Evolutionary conservation across 73 alveolate genomes (phyloP).

Genomic region (Tetrahymena thermophila): DNA sequence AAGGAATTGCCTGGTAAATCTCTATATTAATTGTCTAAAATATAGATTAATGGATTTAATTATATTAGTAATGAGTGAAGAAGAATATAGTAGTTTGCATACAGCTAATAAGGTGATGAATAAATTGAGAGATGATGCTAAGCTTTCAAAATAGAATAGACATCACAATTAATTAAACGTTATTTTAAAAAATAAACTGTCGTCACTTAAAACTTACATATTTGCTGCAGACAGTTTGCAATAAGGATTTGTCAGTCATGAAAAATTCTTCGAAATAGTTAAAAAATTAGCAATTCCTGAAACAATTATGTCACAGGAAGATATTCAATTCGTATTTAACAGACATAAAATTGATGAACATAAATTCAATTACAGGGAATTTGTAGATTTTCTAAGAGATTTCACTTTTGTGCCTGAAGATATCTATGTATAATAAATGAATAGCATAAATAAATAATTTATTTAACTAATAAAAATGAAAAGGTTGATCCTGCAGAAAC

Average conservation of each 20-base stretch:
- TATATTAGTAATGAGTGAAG: background rate
- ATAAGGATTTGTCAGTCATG: slow-evolving; percentile 29
- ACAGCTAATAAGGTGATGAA: slow-evolving; percentile 21
- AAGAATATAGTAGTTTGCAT: slow-evolving; percentile 19
- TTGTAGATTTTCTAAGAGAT: slow-evolving; percentile 19
- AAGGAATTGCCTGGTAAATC: slow-evolving; percentile 4
- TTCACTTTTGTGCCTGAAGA: slow-evolving; percentile 8
- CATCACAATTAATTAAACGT: slow-evolving; percentile 14
- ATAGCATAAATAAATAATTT: background rate
- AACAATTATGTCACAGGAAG: slow-evolving; percentile 9
- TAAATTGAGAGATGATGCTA: slow-evolving; percentile 8
- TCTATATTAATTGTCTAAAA: background rate
- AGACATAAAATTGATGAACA: slow-evolving; percentile 29
- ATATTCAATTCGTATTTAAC: slow-evolving; percentile 9
- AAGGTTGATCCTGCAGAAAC: background rate
- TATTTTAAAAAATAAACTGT: slow-evolving; percentile 18
- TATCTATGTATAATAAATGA: background rate
- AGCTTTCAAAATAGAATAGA: slow-evolving; percentile 12
- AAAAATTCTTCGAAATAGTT: slow-evolving; percentile 25
- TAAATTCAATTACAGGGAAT: slow-evolving; percentile 13
- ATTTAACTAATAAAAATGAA: background rate
- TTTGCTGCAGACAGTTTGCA: slow-evolving; percentile 4
- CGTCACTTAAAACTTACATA: background rate
- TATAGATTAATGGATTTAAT: background rate
- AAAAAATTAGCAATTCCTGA: slow-evolving; percentile 13